Conservation (phyloP, 176 grass and related monocot genomes). For the Oryza longistaminata region DNA sequence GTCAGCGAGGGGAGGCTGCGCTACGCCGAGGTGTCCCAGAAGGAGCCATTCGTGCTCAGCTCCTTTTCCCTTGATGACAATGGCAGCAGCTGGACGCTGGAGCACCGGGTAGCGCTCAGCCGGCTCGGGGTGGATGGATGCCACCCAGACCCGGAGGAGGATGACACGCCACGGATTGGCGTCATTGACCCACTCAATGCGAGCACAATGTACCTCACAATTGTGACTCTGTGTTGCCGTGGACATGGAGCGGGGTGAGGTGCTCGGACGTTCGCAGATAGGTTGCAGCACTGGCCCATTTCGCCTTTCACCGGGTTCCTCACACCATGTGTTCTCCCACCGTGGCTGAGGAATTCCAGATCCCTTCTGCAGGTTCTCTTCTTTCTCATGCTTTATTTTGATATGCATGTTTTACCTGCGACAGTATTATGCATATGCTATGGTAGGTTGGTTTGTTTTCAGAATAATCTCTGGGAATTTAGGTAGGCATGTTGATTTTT, state of each 20-base stretch:
- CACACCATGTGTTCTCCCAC: constrained; percentile 15
- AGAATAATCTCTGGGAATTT: too few relatives aligned
- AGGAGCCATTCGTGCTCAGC: too few relatives aligned
- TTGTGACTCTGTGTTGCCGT: not conserved
- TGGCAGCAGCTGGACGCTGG: not conserved
- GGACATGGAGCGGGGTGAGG: constrained; percentile 20
- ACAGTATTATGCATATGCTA: too few relatives aligned
- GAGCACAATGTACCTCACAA: constrained; percentile 19
- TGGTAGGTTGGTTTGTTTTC: too few relatives aligned
- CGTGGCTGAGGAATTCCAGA: constrained; percentile 26
- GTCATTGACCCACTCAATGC: constrained; percentile 23
- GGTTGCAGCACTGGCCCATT: too few relatives aligned
- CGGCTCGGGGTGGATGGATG: not conserved
- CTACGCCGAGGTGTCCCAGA: constrained; percentile 29
- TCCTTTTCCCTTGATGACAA: too few relatives aligned
- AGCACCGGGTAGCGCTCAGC: constrained; percentile 14
- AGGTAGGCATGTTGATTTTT: too few relatives aligned
- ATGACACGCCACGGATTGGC: constrained; percentile 7
- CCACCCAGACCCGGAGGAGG: not conserved
- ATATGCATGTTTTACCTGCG: too few relatives aligned
- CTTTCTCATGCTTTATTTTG: too few relatives aligned
- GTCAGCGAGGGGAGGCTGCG: constrained; percentile 24
- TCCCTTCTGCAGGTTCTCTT: constrained; percentile 28
- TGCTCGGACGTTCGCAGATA: not conserved
- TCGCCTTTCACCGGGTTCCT: not conserved